Evolutionary conservation across 2,329 filamentous ascomycete genomes (phyloP).

Genomic region (Mycosphaerella sp.): DNA sequence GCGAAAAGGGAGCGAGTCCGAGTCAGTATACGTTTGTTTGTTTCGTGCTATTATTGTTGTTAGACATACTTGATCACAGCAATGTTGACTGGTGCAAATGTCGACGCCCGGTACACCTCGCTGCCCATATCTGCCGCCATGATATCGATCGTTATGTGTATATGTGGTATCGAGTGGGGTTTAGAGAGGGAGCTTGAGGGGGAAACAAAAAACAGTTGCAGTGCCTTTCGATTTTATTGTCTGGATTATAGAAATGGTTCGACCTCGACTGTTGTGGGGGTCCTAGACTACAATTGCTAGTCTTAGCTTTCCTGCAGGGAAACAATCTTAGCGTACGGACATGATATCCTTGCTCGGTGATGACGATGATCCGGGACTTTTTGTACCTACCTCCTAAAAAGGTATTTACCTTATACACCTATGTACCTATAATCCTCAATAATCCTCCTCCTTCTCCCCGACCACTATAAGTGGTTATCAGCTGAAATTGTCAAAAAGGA

Average conservation of each 20-base stretch:
- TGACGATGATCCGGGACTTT: not conserved
- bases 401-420: not conserved
- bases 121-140: conserved; percentile 40
- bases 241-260: not conserved
- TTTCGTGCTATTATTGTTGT: conserved; percentile 16
- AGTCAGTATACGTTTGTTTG: conserved; percentile 1
- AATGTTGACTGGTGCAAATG: conserved; percentile 96
- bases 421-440: too few relatives aligned
- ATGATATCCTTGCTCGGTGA: not conserved
- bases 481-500: too few relatives aligned
- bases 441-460: too few relatives aligned
- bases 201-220: not conserved
- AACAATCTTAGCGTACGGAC: not conserved
- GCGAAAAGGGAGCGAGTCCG: conserved; percentile 9
- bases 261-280: not conserved
- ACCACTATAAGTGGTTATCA: not conserved
- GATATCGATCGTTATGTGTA: not conserved
- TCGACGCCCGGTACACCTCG: conserved; percentile 76
- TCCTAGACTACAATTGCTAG: too few relatives aligned
- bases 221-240: not conserved
- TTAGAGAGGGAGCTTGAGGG: too few relatives aligned
- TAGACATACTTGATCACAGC: conserved; percentile 79
- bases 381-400: not conserved
- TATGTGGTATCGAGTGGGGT: not conserved
- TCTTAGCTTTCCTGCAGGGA: not conserved